phyloP scores from a whole-genome alignment of 1,284 basidiomycete species.

The Fomitopsis betulina region DNA sequence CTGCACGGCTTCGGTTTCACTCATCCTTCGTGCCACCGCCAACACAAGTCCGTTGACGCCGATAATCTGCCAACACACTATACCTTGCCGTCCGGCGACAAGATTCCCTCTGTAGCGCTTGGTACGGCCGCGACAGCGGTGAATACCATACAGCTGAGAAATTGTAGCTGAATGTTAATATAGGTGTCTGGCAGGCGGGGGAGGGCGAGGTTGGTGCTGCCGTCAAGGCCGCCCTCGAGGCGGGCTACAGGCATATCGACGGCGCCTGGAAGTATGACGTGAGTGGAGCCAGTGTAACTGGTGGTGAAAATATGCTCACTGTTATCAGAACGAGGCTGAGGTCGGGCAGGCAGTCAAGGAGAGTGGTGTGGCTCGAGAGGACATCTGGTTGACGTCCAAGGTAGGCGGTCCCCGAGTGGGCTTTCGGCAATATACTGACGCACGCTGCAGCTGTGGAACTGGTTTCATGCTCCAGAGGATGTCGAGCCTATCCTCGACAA shows the following conservation, averaged over 20 bases:
- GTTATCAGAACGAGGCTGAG: conserved; percentile 44
- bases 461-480: conserved; percentile 59
- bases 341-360: conserved; percentile 41
- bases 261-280: conserved; percentile 67
- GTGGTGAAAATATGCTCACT: too few relatives aligned
- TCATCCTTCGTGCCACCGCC: background rate
- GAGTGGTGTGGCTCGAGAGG: conserved; percentile 34
- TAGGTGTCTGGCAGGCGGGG: conserved; percentile 61
- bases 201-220: conserved; percentile 52
- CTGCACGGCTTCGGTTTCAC: background rate
- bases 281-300: conserved; percentile 2
- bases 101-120: conserved; percentile 57
- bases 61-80: conserved; percentile 42
- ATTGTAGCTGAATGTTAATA: background rate
- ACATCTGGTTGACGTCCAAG: conserved; percentile 49
- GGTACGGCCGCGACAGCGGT: conserved; percentile 35
- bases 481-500: conserved; percentile 68
- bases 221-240: conserved; percentile 52
- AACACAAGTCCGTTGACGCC: background rate
- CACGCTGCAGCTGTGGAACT: conserved; percentile 56
- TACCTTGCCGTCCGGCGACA: conserved; percentile 53
- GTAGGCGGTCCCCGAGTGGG: conserved; percentile 16
- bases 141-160: background rate
- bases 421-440: too few relatives aligned
- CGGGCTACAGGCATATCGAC: conserved; percentile 74